phyloP scores from a whole-genome alignment of 768 basidiomycete genomes.

The Tricholoma terreum region DNA sequence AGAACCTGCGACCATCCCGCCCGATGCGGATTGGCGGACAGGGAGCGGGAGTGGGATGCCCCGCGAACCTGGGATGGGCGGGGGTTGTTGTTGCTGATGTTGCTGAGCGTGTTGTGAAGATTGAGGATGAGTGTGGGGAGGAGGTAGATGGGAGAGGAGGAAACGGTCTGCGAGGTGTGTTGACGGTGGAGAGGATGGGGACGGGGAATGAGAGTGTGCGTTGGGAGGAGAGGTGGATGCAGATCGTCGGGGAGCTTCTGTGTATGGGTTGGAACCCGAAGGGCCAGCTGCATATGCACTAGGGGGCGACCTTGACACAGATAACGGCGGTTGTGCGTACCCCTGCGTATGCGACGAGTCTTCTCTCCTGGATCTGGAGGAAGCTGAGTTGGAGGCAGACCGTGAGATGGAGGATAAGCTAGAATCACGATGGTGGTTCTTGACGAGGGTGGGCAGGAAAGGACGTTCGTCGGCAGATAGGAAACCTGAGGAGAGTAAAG shows the following conservation, averaged over 20 bases:
- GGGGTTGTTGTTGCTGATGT: conserved; percentile 1
- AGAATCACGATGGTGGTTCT: conserved; percentile 60
- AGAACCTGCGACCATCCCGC: conserved; percentile 10
- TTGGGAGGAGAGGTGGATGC: not conserved
- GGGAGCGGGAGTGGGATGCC: conserved; percentile 13
- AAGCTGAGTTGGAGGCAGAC: conserved; percentile 14
- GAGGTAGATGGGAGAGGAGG: conserved; percentile 26
- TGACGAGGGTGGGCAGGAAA: conserved; percentile 70
- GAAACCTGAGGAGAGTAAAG: conserved; percentile 70
- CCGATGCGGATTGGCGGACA: conserved; percentile 5
- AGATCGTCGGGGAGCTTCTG: not conserved
- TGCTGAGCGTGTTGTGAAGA: not conserved
- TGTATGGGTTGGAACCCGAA: not conserved
- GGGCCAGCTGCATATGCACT: not conserved
- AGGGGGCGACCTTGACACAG: not conserved
- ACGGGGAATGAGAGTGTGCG: not conserved
- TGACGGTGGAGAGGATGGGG: conserved; percentile 4
- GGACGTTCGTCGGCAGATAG: conserved; percentile 63
- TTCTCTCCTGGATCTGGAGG: conserved; percentile 3
- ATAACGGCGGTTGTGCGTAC: too few species aligned
- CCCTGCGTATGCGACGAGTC: not conserved
- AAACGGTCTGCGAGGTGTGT: conserved; percentile 33
- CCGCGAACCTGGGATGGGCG: conserved; percentile 7
- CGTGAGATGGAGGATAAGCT: conserved; percentile 28
- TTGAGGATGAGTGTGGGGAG: not conserved